Evolutionary conservation across 2,329 filamentous ascomycete species (phyloP).

Genomic region (Aspergillus versicolor): DNA sequence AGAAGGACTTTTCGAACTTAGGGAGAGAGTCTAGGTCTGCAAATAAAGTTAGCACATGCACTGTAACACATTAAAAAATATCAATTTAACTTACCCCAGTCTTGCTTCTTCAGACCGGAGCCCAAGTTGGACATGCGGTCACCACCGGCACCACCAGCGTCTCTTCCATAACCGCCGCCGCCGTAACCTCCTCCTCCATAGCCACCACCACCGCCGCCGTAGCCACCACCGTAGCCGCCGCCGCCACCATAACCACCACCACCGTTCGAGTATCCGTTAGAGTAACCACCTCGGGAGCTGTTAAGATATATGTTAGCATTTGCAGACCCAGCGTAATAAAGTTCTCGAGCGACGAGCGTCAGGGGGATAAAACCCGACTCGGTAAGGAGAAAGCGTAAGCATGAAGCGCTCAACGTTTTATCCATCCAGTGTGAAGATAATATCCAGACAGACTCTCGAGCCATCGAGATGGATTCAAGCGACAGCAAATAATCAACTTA

Average conservation of each 20-base stretch:
- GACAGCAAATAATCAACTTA: slow-evolving; percentile 24
- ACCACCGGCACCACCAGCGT: slow-evolving; percentile 63
- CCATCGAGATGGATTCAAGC: not conserved
- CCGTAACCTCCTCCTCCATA: slow-evolving; percentile 26
- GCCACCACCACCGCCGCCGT: slow-evolving; percentile 28
- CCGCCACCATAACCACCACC: slow-evolving; percentile 25
- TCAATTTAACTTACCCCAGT: slow-evolving; percentile 68
- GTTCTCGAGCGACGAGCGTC: not conserved
- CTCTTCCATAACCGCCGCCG: slow-evolving; percentile 28
- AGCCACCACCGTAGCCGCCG: slow-evolving; percentile 30
- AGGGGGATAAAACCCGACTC: not conserved
- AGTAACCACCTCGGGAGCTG: slow-evolving; percentile 50
- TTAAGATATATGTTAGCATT: not conserved
- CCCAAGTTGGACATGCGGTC: slow-evolving; percentile 95
- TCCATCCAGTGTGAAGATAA: not conserved
- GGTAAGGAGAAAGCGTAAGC: not conserved
- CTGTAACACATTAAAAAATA: not conserved
- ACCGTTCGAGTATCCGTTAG: slow-evolving; percentile 48
- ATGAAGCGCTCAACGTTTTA: not conserved
- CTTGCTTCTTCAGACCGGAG: slow-evolving; percentile 79
- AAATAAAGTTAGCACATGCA: slow-evolving; percentile 25
- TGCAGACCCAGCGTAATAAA: not conserved
- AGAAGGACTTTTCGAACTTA: slow-evolving; percentile 99
- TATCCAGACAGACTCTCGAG: not conserved
- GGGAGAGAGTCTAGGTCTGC: slow-evolving; percentile 74